Conservation (phyloP, 805 yeast genomes). For the Candida dendrica region DNA sequence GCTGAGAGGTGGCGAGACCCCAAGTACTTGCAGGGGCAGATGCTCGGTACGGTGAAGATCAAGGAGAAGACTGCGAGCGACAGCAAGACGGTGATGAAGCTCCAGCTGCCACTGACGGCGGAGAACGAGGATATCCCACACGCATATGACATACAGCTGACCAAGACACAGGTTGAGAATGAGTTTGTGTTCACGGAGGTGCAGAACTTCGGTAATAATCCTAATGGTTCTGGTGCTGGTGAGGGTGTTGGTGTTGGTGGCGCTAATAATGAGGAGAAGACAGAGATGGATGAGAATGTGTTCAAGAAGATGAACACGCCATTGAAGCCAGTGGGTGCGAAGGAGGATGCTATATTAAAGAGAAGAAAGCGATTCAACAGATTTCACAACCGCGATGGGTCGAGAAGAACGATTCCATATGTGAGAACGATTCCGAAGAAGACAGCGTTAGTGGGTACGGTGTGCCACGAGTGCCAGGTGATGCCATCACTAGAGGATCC, state of each 20-base stretch:
- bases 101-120: constrained; percentile 45
- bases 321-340: constrained; percentile 23
- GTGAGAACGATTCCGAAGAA: constrained; percentile 85
- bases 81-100: constrained; percentile 36
- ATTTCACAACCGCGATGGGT: constrained; percentile 28
- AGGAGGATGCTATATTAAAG: constrained; percentile 26
- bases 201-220: too few species aligned
- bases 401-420: constrained; percentile 57
- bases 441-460: constrained; percentile 79
- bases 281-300: constrained; percentile 3
- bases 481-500: constrained; percentile 71
- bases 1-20: constrained; percentile 74
- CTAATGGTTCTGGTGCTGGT: too few species aligned
- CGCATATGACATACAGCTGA: constrained; percentile 72
- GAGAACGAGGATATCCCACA: constrained; percentile 62
- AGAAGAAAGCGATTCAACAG: constrained; percentile 28
- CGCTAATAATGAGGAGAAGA: background rate
- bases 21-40: constrained; percentile 58
- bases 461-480: constrained; percentile 87
- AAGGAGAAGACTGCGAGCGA: constrained; percentile 17
- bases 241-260: background rate
- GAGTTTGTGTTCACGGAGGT: constrained; percentile 86
- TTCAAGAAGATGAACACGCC: constrained; percentile 1
- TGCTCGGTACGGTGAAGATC: constrained; percentile 67
- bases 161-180: constrained; percentile 75